Evolutionary conservation across 208 protist genomes (phyloP), one percentile per base, ranked within the genome.

Genomic region (Acanthamoeba lugdunensis): DNA sequence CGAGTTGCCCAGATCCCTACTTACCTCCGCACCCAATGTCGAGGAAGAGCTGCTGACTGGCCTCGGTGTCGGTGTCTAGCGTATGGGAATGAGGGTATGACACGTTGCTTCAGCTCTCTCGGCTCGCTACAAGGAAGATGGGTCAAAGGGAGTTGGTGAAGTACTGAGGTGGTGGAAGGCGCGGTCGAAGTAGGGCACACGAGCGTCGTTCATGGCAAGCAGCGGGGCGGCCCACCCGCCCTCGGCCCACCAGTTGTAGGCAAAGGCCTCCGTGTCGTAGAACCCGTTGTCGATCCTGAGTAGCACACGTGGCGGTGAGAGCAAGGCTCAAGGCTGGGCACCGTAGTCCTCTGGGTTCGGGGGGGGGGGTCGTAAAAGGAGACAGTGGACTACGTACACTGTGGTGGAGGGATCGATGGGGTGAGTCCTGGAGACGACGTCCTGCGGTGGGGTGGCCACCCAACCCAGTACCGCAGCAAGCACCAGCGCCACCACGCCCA

Each of bases 211-310:
- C 48, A 87, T 52, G 52, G 79, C 79, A 4, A 63, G 79, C 28
- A 87, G 48, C 4, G 48, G 48, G 14, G 79, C 11, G 5, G 79
- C 79, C 79, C 79, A 87, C 0, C 79, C 79, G 25, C 52, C 52
- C 11, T 52, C 25, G 4, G 79, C 52, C 79, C 79, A 87, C 79
- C 79, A 87, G 79, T n/a, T 87, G 41, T 11, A 13, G 48, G 79
- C 41, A 61, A 33, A 87, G n/a, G 0, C 45, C 52, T 87, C 48
- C 23, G 48, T 87, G 79, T 87, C 79, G 30, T 87, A 87, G 79
- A 87, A 87, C 18, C 48, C 79, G 30, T 87, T 87, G 79, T 87
- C 79, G 11, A 87, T 77, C 21, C 69, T 77, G 69, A 41, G 37
- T 41, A 41, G 37, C 37, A 41, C 37, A 41, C 23, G 23, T n/a